Evolutionary conservation across 2,329 filamentous ascomycete genomes (phyloP), one percentile per base, ranked within the genome.

Genomic region (Fusarium marasasianum): DNA sequence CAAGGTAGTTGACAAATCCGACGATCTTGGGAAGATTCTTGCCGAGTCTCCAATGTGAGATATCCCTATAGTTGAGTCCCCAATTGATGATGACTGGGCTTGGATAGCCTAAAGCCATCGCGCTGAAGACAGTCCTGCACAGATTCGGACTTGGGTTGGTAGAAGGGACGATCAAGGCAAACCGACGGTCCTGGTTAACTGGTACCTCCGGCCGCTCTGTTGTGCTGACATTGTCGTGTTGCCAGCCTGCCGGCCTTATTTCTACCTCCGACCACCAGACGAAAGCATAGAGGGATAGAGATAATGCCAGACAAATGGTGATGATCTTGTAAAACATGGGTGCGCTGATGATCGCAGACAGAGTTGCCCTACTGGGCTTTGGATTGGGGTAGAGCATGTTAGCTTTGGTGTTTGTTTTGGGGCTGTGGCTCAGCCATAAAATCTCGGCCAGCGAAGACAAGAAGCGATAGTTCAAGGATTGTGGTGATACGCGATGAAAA

Each of bases 21-120:
- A 29, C 17, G 13, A 67, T 67, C 51, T 67, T 67, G 13, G 64
- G 64, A 1, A 67, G 51, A 18, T 17, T 10, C 8, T 9, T 66
- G 4, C 64, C 61, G 2, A 50, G 8, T 0, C 9, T 8, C 64
- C 64, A 66, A 12, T 58, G 64, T 5, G 43, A 50, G 10, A 66
- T 12, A 0, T 55, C 59, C 6, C 29, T 13, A 7, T 58, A 22
- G 4, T 66, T 12, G 1, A 44, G 7, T 3, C 51, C 44, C 64
- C 64, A 67, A n/a, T 67, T 67, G 22, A 67, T 10, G 14, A 67
- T 31, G 0, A 59, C 33, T 12, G 64, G 62, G 3, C 62, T 66
- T 2, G 62, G 62, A 20, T 59, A 66, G 3, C 64, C 64, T 11
- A 66, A 22, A 0, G 38, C 50, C 2, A 66, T 26, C 0, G 22